Base-by-base conservation (phyloP, 2,329 filamentous ascomycete species). In the Fusarium sterilihyphosum region DNA sequence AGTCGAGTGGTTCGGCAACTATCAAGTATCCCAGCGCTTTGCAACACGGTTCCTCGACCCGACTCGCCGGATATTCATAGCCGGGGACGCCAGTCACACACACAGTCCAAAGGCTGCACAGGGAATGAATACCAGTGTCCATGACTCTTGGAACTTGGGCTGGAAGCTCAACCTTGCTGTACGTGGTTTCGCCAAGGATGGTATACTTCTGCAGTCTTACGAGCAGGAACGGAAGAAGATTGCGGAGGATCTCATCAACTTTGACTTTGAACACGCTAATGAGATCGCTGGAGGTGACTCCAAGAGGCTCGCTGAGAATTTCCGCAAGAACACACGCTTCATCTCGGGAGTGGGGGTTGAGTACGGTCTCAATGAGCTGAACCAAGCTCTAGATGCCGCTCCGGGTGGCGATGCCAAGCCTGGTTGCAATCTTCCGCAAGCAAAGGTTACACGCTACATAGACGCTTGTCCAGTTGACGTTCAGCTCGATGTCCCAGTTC, bases 391-490 rank as follows among this genome's bases (percentile, higher is more conserved):
- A 2, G 80, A 82, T n/a, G 74, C 82, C 38, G 78, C 83, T 54
- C 79, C 80, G 16, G 82, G 83, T 50, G 81, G 87, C 35, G 85
- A 86, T 38, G 86, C 86, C 43, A 86, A 85, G 65, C 87, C 87
- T 3, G 88, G 88, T 8, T 88, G 86, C 58, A 83, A 88, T 33
- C 85, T 93, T 33, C 88, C 90, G 4, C 93, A 93, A 4, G 91
- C 91, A 43, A 92, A 90, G 81, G 92, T 92, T n/a, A 92, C 91
- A 0, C 88, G 93, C 29, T 94, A 92, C 79, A 88, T 94, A 58
- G 93, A 95, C 81, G 91, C 92, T 6, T 95, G 95, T 75, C 93
- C 93, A 0, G 89, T 95, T 44, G 91, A 95, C 75, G 84, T 95
- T 31, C 92, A 95, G 79, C 88, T 94, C 10, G 93, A 95, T 77